These are phyloP conservation scores for Apophysomyces ossiformis DNA, from an alignment of 371 early-diverging fungal genomes.

Conservation along the genomic window DNA sequence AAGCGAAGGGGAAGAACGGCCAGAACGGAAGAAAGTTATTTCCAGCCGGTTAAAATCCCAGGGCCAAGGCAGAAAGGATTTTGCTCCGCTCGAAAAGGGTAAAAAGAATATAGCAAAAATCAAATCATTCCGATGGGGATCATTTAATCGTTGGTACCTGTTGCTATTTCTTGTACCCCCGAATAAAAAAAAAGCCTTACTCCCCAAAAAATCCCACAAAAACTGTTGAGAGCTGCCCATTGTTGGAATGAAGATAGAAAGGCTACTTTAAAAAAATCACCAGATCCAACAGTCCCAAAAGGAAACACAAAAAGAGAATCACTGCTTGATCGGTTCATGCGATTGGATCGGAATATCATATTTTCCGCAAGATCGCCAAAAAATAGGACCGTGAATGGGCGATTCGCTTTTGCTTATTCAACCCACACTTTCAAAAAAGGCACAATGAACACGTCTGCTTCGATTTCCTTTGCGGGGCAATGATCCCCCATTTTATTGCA, in stretches of 20 bases:
- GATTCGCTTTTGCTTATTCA: not conserved
- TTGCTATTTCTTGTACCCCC: not conserved
- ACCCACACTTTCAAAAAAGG: not conserved
- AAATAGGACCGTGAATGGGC: slow-evolving; percentile 2
- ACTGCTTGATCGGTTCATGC: not conserved
- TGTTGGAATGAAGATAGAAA: no score
- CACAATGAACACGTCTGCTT: not conserved
- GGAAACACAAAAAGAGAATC: not conserved
- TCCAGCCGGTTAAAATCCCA: slow-evolving; percentile 4
- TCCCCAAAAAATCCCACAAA: not conserved
- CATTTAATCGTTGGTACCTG: no score
- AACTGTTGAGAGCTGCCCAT: no score
- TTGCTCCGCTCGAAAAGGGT: slow-evolving; percentile 1
- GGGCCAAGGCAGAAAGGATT: not conserved
- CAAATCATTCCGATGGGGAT: not conserved
- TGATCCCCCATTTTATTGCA: not conserved
- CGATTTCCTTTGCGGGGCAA: not conserved
- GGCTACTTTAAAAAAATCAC: not conserved
- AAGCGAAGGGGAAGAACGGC: no score
- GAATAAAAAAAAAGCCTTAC: not conserved
- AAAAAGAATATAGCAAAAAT: not conserved
- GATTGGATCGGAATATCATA: slow-evolving; percentile 5
- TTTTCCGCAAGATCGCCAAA: slow-evolving; percentile 6
- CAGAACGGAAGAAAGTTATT: slow-evolving; percentile 8
- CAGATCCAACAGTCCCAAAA: not conserved